These are phyloP conservation scores for Monilinia vaccinii-corymbosi DNA, from an alignment of 2,329 filamentous ascomycete genomes.

Conservation along the genomic window DNA sequence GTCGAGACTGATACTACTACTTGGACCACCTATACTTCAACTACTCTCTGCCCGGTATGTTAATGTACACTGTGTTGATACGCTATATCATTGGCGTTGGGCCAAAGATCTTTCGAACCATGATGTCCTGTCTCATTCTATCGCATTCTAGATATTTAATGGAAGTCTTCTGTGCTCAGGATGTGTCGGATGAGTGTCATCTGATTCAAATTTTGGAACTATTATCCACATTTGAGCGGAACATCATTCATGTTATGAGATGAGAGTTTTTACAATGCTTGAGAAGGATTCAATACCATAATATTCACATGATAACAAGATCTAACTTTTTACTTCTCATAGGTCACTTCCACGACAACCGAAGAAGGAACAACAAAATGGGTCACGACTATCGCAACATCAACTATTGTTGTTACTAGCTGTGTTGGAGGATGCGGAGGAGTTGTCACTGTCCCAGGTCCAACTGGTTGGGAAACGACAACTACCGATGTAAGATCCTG, in stretches of 20 bases:
- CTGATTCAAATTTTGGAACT: neutral
- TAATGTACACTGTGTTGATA: neutral
- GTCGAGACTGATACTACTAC: conserved; percentile 3
- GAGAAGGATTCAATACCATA: neutral
- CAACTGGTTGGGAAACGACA: conserved; percentile 5
- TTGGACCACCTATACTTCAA: conserved; percentile 7
- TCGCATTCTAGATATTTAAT: neutral
- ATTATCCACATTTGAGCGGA: neutral
- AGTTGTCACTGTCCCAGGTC: conserved; percentile 8
- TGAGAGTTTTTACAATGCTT: neutral
- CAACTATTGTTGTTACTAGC: neutral
- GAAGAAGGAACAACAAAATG: neutral
- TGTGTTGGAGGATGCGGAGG: conserved; percentile 6
- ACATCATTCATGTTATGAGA: neutral
- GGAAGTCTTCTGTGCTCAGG: neutral
- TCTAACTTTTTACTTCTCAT: neutral
- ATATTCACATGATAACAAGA: neutral
- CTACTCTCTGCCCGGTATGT: conserved; percentile 9
- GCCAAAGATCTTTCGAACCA: neutral
- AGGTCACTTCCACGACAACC: conserved; percentile 4
- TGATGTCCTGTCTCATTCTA: neutral
- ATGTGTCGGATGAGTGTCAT: neutral
- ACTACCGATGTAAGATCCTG: conserved; percentile 6
- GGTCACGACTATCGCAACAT: conserved; percentile 1
- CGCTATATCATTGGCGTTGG: neutral